Base-by-base conservation (phyloP, 192 early-diverging fungal genomes). In the Obelidium mucronatum region DNA sequence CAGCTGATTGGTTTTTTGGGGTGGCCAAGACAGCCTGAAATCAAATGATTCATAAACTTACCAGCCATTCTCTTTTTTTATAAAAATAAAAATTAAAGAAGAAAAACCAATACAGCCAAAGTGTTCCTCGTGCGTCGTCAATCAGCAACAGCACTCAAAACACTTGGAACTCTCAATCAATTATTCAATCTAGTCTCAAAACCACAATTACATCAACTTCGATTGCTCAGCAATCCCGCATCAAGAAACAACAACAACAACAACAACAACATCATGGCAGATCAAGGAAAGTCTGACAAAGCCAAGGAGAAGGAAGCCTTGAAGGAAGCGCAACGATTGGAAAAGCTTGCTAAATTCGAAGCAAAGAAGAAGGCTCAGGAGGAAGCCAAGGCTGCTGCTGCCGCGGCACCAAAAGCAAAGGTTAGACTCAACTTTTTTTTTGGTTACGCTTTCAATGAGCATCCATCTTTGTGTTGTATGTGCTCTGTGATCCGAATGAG, bases 251-350 rank as follows among this genome's bases (percentile, higher is more conserved):
- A 6, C 44, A 48, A 48, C 44, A 19, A 48, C 44, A 6, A 19
- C 44, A 48, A 15, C 19, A 6, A 48, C 11, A 6, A 31, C 55
- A 22, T 31, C 55, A 58, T 58, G 55, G 8, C 22, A 8, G 55
- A 58, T 8, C 55, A 58, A 24, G 78, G 66, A n/a, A 80, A 79
- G 62, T 85, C 90, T 52, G 95, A 95, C 77, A 98, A 96, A 75
- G 88, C 91, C 58, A 92, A 90, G 44, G 94, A 96, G 85, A 95
- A 95, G 73, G 94, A 96, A 80, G 95, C 94, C 75, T 95, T 95
- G 84, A 67, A 66, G 17, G 65, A 76, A 36, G 42, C 40, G 48
- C 28, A 30, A 13, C 88, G 91, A 79, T 83, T 89, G 62, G 97
- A 92, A 53, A 99, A 99, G 84, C 83, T 95, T 72, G 96, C 92